These are phyloP conservation scores for Collariella sp. DNA, from an alignment of 495 filamentous ascomycete species.

Conservation along the genomic window DNA sequence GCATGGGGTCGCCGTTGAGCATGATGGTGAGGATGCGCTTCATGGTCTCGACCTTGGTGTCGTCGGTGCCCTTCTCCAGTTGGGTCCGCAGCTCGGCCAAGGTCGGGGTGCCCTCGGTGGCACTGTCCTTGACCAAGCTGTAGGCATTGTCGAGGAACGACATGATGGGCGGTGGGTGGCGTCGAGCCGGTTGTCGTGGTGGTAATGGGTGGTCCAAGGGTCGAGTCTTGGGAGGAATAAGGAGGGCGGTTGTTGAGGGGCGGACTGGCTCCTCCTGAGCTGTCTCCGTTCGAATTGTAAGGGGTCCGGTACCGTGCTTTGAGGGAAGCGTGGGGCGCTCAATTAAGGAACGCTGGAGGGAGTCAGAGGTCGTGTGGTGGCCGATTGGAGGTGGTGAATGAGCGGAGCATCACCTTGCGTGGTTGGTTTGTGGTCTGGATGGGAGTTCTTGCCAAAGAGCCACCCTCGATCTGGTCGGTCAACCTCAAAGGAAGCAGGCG, in stretches of 20 bases:
- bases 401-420: conserved; percentile 22
- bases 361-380: conserved; percentile 7
- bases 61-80: conserved; percentile 95
- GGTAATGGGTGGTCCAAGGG: not conserved
- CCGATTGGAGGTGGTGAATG: conserved; percentile 15
- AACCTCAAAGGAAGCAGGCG: conserved; percentile 19
- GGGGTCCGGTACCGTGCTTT: too few relatives aligned
- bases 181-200: conserved; percentile 6
- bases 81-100: conserved; percentile 85
- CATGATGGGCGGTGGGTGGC: conserved; percentile 54
- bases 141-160: conserved; percentile 91
- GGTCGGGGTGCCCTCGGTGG: conserved; percentile 74
- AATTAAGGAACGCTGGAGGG: conserved; percentile 7
- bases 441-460: conserved; percentile 8
- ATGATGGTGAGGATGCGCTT: conserved; percentile 92
- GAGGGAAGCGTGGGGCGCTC: too few relatives aligned
- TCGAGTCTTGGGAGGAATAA: not conserved
- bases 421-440: conserved; percentile 12
- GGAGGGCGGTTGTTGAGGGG: conserved; percentile 13
- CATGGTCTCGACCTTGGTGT: conserved; percentile 97
- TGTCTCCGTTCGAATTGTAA: not conserved
- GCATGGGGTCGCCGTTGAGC: conserved; percentile 97
- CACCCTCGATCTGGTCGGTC: conserved; percentile 21
- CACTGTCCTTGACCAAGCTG: conserved; percentile 93
- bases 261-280: conserved; percentile 3